Base-by-base conservation (phyloP, 73 alveolate species). In the Loxodes magnus region DNA sequence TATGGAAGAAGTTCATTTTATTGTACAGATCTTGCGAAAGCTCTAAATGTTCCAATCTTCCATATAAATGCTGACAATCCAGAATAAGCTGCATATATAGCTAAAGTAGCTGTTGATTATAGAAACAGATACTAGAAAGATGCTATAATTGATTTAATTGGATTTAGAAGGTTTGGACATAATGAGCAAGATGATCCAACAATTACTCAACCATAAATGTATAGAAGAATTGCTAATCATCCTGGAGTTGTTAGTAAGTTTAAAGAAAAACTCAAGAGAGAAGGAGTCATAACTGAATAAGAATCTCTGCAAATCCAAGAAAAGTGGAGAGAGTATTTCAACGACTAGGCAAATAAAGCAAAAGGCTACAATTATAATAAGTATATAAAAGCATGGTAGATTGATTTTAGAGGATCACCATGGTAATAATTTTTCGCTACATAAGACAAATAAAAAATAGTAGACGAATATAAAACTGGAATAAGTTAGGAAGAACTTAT, bases 141-240 rank as follows among this genome's bases (percentile, higher is more conserved):
- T 29, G 80, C 68, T n/a, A 59, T 73, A 4, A 71, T 90, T 25
- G 96, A 90, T 65, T 50, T 84, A 55, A 67, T 90, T 49, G 95
- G 98, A 34, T 90, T 86, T 70, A 80, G 98, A 53, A 79, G 80
- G 53, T 56, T 43, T 48, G 98, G 98, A 17, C 98, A 90, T 73
- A 90, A 90, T 64, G 98, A 90, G 57, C 82, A 82, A 9, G 98
- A 90, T 55, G 87, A 85, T 57, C 98, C 98, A 0, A 65, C 63
- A 48, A 75, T 82, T 73, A 78, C 93, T 49, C 64, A 84, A 35
- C 96, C 96, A 4, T 42, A 58, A 26, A 84, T 84, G 96, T 84
- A 84, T 53, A 62, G 76, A 48, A 42, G 35, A 36, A 65, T 84
- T 4, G 66, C 62, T n/a, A 41, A 77, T 42, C 69, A 51, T 62